Evolutionary conservation across 768 basidiomycete species (phyloP).

Genomic region (Rhizopogon sp.): DNA sequence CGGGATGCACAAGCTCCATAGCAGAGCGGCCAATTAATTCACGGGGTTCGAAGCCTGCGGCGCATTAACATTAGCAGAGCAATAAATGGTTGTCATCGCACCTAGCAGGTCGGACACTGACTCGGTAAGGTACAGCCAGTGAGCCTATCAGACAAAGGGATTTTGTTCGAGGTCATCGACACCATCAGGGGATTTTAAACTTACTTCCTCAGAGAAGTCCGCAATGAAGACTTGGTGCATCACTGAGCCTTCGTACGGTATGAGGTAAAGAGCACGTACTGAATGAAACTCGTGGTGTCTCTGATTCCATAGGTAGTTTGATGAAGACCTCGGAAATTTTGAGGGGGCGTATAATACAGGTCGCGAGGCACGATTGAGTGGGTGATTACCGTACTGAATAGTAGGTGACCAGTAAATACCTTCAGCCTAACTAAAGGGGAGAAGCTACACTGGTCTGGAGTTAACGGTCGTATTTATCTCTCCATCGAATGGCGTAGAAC

Average conservation of each 20-base stretch:
- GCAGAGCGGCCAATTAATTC: constrained; percentile 68
- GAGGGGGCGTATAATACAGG: not conserved
- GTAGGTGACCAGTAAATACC: not conserved
- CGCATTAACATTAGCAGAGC: not conserved
- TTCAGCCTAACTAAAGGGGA: not conserved
- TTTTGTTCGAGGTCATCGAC: constrained; percentile 1
- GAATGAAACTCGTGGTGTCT: constrained; percentile 68
- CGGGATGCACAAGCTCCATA: constrained; percentile 75
- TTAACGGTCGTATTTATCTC: not conserved
- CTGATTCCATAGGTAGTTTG: constrained; percentile 30
- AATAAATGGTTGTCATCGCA: constrained; percentile 14
- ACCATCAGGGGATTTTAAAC: constrained; percentile 5
- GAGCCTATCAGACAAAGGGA: constrained; percentile 37
- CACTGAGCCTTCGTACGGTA: constrained; percentile 8
- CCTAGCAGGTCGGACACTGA: constrained; percentile 65
- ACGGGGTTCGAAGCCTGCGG: constrained; percentile 63
- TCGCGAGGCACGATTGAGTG: not conserved
- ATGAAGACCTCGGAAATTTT: not conserved
- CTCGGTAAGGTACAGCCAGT: constrained; percentile 63
- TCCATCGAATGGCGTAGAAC: not conserved
- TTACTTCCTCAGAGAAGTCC: constrained; percentile 72
- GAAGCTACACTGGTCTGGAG: not conserved
- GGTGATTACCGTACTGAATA: not conserved
- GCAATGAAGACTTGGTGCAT: constrained; percentile 61
- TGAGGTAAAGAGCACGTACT: constrained; percentile 42